phyloP scores from a whole-genome alignment of 169 alveolate genomes.

The Plasmodium berghei region DNA sequence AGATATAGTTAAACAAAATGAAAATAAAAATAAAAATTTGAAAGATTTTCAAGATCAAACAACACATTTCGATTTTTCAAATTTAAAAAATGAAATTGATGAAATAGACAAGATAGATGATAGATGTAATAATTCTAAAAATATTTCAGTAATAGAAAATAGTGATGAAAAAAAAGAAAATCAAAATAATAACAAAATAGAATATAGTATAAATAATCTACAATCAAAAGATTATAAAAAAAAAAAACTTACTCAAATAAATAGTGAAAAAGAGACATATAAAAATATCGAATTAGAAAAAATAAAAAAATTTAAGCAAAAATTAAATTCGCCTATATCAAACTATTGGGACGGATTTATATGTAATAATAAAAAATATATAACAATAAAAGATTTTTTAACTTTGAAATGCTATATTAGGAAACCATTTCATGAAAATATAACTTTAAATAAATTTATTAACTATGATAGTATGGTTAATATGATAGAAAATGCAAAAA shows the following conservation, averaged over 20 bases:
- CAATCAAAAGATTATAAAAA: background rate
- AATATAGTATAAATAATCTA: background rate
- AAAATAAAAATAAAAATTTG: background rate
- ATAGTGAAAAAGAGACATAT: background rate
- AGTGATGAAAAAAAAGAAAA: background rate
- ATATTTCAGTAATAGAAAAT: background rate
- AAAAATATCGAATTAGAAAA: slow-evolving; percentile 38
- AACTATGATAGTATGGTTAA: slow-evolving; percentile 67
- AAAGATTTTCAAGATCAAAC: background rate
- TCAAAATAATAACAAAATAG: background rate
- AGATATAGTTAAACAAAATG: slow-evolving; percentile 39
- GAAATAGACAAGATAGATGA: slow-evolving; percentile 31
- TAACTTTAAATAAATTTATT: slow-evolving; percentile 67
- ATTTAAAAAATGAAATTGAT: background rate
- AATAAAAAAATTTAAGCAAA: slow-evolving; percentile 48
- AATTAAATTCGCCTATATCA: slow-evolving; percentile 77
- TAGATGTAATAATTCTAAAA: background rate
- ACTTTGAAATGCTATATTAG: slow-evolving; percentile 77
- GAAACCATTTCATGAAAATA: slow-evolving; percentile 79
- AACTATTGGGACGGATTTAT: slow-evolving; percentile 84
- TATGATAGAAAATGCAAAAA: slow-evolving; percentile 78
- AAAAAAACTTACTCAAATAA: background rate
- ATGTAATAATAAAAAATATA: slow-evolving; percentile 79
- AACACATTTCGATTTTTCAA: too few relatives aligned
- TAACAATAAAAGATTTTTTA: slow-evolving; percentile 78